Evolutionary conservation across 768 basidiomycete species (phyloP), one percentile per base, ranked within the genome.

Genomic region (Suillus occidentalis): DNA sequence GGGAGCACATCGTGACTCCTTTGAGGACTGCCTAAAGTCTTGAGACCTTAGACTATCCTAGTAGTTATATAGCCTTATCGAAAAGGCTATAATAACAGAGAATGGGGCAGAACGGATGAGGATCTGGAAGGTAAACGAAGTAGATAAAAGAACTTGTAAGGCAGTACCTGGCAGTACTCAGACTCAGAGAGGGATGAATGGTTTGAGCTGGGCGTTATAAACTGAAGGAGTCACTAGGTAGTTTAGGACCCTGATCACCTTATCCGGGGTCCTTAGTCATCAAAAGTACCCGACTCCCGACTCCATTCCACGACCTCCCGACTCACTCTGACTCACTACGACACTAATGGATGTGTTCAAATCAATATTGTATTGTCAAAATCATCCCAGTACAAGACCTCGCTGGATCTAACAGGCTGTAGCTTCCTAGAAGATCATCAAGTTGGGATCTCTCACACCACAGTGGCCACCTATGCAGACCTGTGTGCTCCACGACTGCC

Each of bases 41-140:
- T 9, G 71, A 55, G 76, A 72, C 82, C 79, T 77, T 82, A 81
- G 84, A 66, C 69, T 71, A 82, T 74, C 81, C 81, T 77, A 53
- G 50, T 69, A 40, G 22, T 2, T 69, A 71, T 71, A 67, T 66
- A 69, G 67, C 14, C 64, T 49, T 64, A 71, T 69, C 71, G 72
- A 72, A 68, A 70, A 69, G 58, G 65, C 68, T 77, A 68, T 67
- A 42, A 58, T 6, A 61, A 43, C n/a, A 49, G 39, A 53, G 28
- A 25, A 34, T 45, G 28, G n/a, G 31, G 56, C 4, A 58, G 58
- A 39, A 28, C 10, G 10, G 10, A 42, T 31, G 40, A 39, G 28
- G 61, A 62, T 47, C 10, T 71, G 45, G 65, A 31, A 61, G 22
- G 57, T 37, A 57, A 49, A 50, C 25, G 12, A 31, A 42, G 31